Percentiles rank a stretch among this genome's conserved stretches.
These are phyloP conservation scores for Coelastrella sp. DNA, from an alignment of 139 green algal genomes.

Conservation along the genomic window DNA sequence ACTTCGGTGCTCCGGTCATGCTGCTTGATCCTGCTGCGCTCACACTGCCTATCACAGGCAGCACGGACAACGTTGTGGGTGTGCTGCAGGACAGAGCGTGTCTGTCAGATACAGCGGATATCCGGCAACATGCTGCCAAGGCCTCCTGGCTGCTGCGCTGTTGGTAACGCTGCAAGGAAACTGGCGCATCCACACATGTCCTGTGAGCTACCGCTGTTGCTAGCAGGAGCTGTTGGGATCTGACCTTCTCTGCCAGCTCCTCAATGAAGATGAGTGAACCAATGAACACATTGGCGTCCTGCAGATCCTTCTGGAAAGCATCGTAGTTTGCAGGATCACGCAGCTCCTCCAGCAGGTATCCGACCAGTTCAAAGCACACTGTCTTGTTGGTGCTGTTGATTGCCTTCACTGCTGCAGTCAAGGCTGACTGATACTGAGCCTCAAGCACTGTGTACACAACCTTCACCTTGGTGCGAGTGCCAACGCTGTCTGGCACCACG, in stretches of 20 bases:
- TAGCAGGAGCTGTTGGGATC: not conserved
- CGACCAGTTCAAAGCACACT: slow-evolving; percentile 96
- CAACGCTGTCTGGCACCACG: slow-evolving; percentile 75
- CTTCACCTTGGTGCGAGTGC: slow-evolving; percentile 85
- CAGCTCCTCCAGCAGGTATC: slow-evolving; percentile 99
- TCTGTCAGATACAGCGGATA: no score
- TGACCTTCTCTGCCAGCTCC: slow-evolving; percentile 97
- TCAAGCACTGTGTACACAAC: slow-evolving; percentile 99
- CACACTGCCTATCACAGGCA: no score
- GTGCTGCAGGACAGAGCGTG: no score
- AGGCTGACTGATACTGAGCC: slow-evolving; percentile 97
- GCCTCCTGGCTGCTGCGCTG: no score
- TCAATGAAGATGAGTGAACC: slow-evolving; percentile 99
- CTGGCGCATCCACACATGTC: no score
- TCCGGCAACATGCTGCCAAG: no score
- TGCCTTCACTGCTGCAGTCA: slow-evolving; percentile 86
- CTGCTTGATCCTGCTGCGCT: not conserved
- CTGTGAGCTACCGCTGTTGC: not conserved
- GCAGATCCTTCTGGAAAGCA: slow-evolving; percentile 92
- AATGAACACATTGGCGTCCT: slow-evolving; percentile 98
- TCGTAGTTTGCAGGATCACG: slow-evolving; percentile 91
- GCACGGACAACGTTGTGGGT: no score
- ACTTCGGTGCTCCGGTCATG: not conserved
- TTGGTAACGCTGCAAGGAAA: no score
- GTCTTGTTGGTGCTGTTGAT: slow-evolving; percentile 93